phyloP scores from a whole-genome alignment of 768 basidiomycete species.

The Lactarius psammicola region DNA sequence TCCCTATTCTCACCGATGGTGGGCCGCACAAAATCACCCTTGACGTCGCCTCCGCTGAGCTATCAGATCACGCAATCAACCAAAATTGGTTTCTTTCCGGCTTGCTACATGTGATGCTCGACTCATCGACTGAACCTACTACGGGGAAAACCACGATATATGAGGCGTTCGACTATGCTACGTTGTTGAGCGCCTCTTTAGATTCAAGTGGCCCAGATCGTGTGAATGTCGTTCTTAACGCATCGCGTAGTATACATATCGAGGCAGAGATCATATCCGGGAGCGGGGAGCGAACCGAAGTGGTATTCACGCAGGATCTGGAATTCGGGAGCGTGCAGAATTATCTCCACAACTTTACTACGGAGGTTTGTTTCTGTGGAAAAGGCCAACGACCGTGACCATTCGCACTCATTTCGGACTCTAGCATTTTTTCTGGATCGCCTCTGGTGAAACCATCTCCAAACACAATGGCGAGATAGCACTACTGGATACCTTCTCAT shows the following conservation, averaged over 20 bases:
- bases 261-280: constrained; percentile 76
- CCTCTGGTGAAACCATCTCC: constrained; percentile 48
- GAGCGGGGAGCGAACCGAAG: constrained; percentile 54
- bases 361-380: constrained; percentile 37
- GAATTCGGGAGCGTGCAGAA: constrained; percentile 62
- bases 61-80: constrained; percentile 58
- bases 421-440: constrained; percentile 46
- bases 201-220: constrained; percentile 42
- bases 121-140: constrained; percentile 60
- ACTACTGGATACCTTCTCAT: constrained; percentile 52
- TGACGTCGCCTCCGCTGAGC: constrained; percentile 70
- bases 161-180: constrained; percentile 56
- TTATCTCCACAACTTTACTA: constrained; percentile 48
- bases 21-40: constrained; percentile 65
- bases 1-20: background rate
- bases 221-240: constrained; percentile 16
- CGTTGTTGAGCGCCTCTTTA: constrained; percentile 43
- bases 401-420: background rate
- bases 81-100: constrained; percentile 80
- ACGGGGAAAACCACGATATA: constrained; percentile 65
- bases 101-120: constrained; percentile 63
- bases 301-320: constrained; percentile 60
- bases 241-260: too few relatives aligned
- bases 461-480: constrained; percentile 47
- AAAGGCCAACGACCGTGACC: background rate